Base-by-base conservation (phyloP, 345 rosid species). In the Ailanthus altissimus region DNA sequence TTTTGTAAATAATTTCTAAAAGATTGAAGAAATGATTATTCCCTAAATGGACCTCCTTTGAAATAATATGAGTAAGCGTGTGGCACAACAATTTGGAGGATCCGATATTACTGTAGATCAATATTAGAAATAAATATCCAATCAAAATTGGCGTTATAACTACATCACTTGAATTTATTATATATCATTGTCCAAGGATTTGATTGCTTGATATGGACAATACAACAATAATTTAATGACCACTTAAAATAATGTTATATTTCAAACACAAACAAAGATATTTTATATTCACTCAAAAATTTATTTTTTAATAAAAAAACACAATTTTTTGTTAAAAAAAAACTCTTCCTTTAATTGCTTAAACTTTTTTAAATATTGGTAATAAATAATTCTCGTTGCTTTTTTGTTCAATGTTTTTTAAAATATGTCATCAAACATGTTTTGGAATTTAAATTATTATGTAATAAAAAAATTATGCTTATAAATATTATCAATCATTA, bases 161-260 rank as follows among this genome's bases (percentile, higher is more conserved):
- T 6, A 54, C 23, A n/a, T 54, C 12, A 25, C 54, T 57, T 57
- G 38, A 40, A 58, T 5, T 57, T 26, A 4, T 60, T 23, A 25
- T 3, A 42, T 20, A 72, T 46, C 16, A 62, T 71, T 71, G 76
- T 61, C 78, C 16, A 66, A 38, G 15, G 1, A 47, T 73, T 32
- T 79, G 58, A 73, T 76, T 77, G 43, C 66, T 42, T 74, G 83
- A 79, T 16, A 66, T 13, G 40, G 81, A 84, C 79, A 0, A 9
- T 6, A 21, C 49, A 81, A 76, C 83, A 28, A 57, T 36, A 20
- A 56, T 58, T 58, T 23, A 58, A 43, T 43, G 14, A 59, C 43
- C 67, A 73, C 11, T 45, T 4, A 25, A 25, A 58, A 58, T 16
- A 23, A 38, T 42, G 43, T 0, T 62, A 15, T 54, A 38, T 58